Evolutionary conservation across 176 grass and related monocot genomes (phyloP), one percentile per base, ranked within the genome.

Genomic region (Saccharum spontaneum): DNA sequence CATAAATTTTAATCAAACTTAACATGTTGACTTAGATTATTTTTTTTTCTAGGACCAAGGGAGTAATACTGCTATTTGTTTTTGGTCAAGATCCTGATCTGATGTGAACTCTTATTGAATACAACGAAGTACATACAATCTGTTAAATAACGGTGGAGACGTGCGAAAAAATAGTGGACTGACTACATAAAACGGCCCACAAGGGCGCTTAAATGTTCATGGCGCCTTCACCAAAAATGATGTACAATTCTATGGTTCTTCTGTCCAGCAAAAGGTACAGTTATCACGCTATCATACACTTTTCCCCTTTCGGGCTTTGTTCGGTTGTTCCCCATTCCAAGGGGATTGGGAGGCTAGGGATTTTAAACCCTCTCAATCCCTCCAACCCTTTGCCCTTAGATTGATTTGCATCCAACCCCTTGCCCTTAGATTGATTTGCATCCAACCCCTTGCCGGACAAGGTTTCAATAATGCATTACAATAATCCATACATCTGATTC

Each of bases 211-310:
- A 6, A 65, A n/a, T 81, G 45, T 59, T 31, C 59, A 9, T 60
- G 57, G 8, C 10, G 55, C n/a, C 18, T 83, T 41, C 55, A 45
- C 6, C 36, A 23, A 82, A 79, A 83, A 37, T 63, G 77, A 71
- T 61, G 22, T 82, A 86, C 73, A 86, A 24, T 11, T 45, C 43
- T 76, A 65, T 74, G 63, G 43, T 71, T 78, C 26, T 9, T 78
- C 26, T 17, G 38, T 55, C 26, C 78, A 77, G 44, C 33, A 86
- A 64, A 63, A 79, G 23, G 23, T 71, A 62, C 45, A 83, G 23
- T 83, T 86, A 33, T 50, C 59, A 69, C 9, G 73, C 18, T 91
- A 71, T 68, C 73, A 81, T 88, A 84, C 65, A 86, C 63, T 60
- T 67, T 82, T 78, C 75, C 75, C 40, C 77, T 86, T 84, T 38